Base-by-base conservation (phyloP, 306 rosid genomes). In the Styphnolobium japonicum region DNA sequence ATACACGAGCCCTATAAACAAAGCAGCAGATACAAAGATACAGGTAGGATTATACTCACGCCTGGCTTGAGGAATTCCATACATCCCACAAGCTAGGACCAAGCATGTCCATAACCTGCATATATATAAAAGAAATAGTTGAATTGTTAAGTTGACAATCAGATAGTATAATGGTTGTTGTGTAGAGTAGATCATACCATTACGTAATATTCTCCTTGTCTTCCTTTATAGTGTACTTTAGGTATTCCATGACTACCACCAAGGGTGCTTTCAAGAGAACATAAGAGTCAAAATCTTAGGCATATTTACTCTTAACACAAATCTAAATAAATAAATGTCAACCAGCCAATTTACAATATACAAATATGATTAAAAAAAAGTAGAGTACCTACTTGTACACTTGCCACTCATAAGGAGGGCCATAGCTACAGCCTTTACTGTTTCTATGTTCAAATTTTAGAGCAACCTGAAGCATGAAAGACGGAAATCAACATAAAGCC, bases 211-310 rank as follows among this genome's bases (percentile, higher is more conserved):
- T 91, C 97, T 66, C 98, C 97, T 39, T 88, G 92, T 65, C 90
- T 90, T 71, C 97, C 98, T 78, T 91, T 94, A 58, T 89, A 92
- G 80, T 94, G 98, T 31, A 91, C 98, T 87, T 85, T 90, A 27
- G 97, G 97, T 66, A 94, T 92, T 85, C 97, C 98, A 87, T 94
- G 97, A 85, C 97, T 92, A 63, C 98, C 98, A 51, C 98, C 97
- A 75, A 94, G 98, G 58, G 93, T 90, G 81, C 98, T 94, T 81
- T 71, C 19, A 64, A 85, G 34, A 78, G 48, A 58, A 84, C 51
- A 57, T 16, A 16, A 74, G 56, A 72, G 31, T 4, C 45, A 78
- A 73, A 73, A 66, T 23, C 66, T 46, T 56, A 9, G n/a, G 52
- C 5, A 11, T 22, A 43, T 23, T 33, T 40, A 16, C 14, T 34